phyloP scores from a whole-genome alignment of 768 basidiomycete genomes.

The Suillus placidus region DNA sequence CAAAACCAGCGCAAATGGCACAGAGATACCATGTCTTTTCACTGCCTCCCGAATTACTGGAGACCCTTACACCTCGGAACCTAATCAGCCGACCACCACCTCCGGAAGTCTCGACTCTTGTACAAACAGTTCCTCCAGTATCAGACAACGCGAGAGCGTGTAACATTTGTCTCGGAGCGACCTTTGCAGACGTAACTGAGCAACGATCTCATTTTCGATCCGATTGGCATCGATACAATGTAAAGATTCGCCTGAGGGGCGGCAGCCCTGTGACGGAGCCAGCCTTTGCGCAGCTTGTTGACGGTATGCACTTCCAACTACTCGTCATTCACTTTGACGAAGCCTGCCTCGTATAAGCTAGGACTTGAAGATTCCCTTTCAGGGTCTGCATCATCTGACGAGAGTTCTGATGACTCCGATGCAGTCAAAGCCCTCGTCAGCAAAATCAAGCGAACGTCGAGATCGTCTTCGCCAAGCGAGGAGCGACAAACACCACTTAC shows the following conservation, averaged over 20 bases:
- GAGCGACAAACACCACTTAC: constrained; percentile 53
- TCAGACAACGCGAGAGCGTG: constrained; percentile 53
- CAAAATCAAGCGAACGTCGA: constrained; percentile 52
- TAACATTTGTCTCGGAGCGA: constrained; percentile 68
- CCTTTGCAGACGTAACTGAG: constrained; percentile 75
- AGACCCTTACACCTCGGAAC: constrained; percentile 70
- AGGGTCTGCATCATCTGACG: constrained; percentile 80
- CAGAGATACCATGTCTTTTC: constrained; percentile 67
- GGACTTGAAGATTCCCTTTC: constrained; percentile 88
- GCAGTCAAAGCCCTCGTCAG: constrained; percentile 68
- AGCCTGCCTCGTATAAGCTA: constrained; percentile 26
- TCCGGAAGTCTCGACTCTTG: constrained; percentile 34
- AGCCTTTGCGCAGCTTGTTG: constrained; percentile 77
- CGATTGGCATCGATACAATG: constrained; percentile 99
- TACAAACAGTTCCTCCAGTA: constrained; percentile 30
- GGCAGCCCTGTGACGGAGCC: constrained; percentile 65
- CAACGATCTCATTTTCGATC: constrained; percentile 87
- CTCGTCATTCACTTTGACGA: background rate
- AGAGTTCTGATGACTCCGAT: constrained; percentile 61
- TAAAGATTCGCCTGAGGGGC: constrained; percentile 75
- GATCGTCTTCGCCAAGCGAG: constrained; percentile 51
- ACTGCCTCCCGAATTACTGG: constrained; percentile 68
- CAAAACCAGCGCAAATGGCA: constrained; percentile 19
- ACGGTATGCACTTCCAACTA: constrained; percentile 53
- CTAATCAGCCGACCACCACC: constrained; percentile 44